Evolutionary conservation across 75 land plant genomes (phyloP).

Genomic region (Pinus albicaulis): DNA sequence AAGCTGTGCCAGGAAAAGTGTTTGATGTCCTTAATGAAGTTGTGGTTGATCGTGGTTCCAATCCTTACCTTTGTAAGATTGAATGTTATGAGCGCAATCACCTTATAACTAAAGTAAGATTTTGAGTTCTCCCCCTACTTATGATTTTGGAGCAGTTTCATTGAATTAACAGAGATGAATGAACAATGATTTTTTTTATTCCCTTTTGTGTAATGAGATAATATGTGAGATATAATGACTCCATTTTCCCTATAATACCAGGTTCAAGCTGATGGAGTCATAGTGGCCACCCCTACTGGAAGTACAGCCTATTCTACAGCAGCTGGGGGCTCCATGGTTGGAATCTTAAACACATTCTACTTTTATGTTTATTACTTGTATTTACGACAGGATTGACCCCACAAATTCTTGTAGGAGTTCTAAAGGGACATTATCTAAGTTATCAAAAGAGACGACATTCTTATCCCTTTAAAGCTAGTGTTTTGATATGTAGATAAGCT

Average conservation of each 20-base stretch:
- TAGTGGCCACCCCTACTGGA: constrained; percentile 99
- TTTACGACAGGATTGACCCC: neutral
- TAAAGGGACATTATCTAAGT: neutral
- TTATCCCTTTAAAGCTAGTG: neutral
- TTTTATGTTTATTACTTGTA: neutral
- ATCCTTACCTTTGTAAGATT: constrained; percentile 96
- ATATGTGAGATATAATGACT: neutral
- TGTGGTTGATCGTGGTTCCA: constrained; percentile 98
- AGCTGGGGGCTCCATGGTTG: constrained; percentile 99
- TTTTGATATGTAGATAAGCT: no score
- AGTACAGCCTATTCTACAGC: constrained; percentile 99
- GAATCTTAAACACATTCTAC: neutral
- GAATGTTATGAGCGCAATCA: constrained; percentile 95
- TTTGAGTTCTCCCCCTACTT: neutral
- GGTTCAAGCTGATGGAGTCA: constrained; percentile 99
- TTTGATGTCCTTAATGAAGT: constrained; percentile 96
- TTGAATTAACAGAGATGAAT: neutral
- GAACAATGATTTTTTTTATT: neutral
- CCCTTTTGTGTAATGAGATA: neutral
- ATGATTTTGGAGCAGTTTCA: neutral
- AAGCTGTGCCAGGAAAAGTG: constrained; percentile 90
- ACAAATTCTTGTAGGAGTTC: neutral
- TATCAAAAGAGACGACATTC: neutral
- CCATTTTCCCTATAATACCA: constrained; percentile 16
- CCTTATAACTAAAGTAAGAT: constrained; percentile 88